Evolutionary conservation across 2,329 filamentous ascomycete species (phyloP).

Genomic region (Arthrinium phaeospermum): DNA sequence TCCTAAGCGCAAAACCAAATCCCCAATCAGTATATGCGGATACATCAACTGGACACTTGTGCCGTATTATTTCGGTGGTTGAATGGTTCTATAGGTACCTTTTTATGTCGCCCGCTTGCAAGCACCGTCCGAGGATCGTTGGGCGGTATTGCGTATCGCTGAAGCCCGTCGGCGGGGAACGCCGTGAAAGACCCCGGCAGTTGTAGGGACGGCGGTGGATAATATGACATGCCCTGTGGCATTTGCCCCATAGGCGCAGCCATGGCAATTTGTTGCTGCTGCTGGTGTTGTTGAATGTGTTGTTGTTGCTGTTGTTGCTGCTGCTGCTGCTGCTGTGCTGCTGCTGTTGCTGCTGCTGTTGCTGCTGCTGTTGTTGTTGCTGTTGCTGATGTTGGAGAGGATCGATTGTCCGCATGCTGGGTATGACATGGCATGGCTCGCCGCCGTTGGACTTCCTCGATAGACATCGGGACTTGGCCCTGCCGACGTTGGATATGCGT

Average conservation of each 20-base stretch:
- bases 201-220: constrained; percentile 44
- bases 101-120: constrained; percentile 59
- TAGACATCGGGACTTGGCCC: constrained; percentile 42
- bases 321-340: constrained; percentile 15
- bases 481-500: constrained; percentile 33
- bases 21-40: constrained; percentile 26
- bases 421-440: constrained; percentile 42
- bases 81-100: constrained; percentile 47
- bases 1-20: constrained; percentile 48
- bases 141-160: constrained; percentile 53
- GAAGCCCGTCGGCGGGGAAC: constrained; percentile 49
- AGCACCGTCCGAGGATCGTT: constrained; percentile 55
- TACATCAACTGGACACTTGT: constrained; percentile 34
- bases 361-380: constrained; percentile 9
- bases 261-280: constrained; percentile 41
- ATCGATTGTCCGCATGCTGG: constrained; percentile 51
- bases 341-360: constrained; percentile 11
- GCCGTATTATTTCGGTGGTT: constrained; percentile 20
- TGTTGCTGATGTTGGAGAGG: constrained; percentile 30
- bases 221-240: constrained; percentile 50
- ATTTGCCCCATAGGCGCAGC: constrained; percentile 43
- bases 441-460: constrained; percentile 38
- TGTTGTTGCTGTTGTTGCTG: constrained; percentile 35
- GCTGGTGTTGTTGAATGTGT: constrained; percentile 27
- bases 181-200: constrained; percentile 46